These are phyloP conservation scores for Erythrophleum ivorense DNA, from an alignment of 331 rosid species.

Conservation along the genomic window DNA sequence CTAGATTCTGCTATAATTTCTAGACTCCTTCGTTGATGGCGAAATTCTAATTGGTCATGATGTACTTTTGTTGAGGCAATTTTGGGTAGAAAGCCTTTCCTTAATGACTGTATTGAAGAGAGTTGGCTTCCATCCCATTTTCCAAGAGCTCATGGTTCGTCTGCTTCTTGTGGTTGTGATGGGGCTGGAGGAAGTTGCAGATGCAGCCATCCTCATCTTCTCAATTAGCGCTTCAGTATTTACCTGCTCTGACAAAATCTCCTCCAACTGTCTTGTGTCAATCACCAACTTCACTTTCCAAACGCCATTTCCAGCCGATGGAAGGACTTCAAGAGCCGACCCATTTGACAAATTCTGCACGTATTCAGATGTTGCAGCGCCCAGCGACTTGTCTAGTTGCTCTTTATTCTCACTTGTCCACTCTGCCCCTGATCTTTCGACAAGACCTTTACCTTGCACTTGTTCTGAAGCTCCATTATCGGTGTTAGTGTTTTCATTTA, in stretches of 20 bases:
- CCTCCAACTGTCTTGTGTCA: slow-evolving; percentile 67
- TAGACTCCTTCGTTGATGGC: background rate
- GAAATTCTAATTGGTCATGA: background rate
- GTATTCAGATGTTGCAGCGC: slow-evolving; percentile 38
- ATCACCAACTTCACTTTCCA: slow-evolving; percentile 81
- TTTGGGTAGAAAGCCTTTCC: too few species aligned
- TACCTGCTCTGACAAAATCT: slow-evolving; percentile 72
- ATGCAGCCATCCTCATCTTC: slow-evolving; percentile 81
- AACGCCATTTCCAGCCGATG: slow-evolving; percentile 67
- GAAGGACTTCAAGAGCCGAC: slow-evolving; percentile 63
- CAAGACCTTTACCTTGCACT: background rate
- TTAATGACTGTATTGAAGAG: slow-evolving; percentile 39
- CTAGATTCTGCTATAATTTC: slow-evolving; percentile 10
- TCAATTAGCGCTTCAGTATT: slow-evolving; percentile 74
- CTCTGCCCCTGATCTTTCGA: slow-evolving; percentile 32
- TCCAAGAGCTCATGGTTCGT: slow-evolving; percentile 46
- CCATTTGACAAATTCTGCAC: slow-evolving; percentile 59
- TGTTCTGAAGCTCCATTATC: slow-evolving; percentile 12
- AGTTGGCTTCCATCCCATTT: slow-evolving; percentile 58
- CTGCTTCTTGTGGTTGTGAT: slow-evolving; percentile 50
- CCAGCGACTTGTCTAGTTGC: background rate
- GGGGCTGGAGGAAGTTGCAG: slow-evolving; percentile 53
- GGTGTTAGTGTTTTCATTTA: background rate
- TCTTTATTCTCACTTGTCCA: background rate
- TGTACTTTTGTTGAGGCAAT: background rate